Evolutionary conservation across 202 grass and related monocot genomes (phyloP).

Genomic region (Dendrocalamus latiflorus): DNA sequence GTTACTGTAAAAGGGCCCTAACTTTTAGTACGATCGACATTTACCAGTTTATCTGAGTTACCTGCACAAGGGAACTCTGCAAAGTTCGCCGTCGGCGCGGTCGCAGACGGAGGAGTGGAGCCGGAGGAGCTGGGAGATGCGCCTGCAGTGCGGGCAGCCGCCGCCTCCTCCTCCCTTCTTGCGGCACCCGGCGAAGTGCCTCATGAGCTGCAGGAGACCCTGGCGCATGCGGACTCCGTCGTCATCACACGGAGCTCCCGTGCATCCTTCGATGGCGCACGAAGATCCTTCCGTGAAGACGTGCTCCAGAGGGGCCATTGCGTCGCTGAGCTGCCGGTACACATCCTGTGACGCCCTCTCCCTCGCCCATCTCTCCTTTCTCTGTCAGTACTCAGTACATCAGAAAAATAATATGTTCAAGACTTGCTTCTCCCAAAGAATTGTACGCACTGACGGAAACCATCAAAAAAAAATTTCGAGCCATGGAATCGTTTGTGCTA

Average conservation of each 20-base stretch:
- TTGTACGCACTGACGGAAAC: no score
- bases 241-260: not conserved
- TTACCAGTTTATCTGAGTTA: not conserved
- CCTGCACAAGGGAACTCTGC: conserved; percentile 54
- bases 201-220: conserved; percentile 45
- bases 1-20: no score
- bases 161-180: conserved; percentile 12
- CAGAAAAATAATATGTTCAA: no score
- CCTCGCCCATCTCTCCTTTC: conserved; percentile 54
- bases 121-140: conserved; percentile 55
- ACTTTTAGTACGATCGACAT: not conserved
- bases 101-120: conserved; percentile 67
- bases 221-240: conserved; percentile 10
- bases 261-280: not conserved
- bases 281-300: conserved; percentile 14
- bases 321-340: conserved; percentile 52
- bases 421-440: no score
- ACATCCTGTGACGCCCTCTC: conserved; percentile 40
- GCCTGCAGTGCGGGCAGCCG: conserved; percentile 50
- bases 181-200: conserved; percentile 46
- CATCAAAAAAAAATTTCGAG: no score
- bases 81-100: conserved; percentile 5
- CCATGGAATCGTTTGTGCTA: no score
- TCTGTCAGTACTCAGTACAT: conserved; percentile 39
- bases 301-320: conserved; percentile 50